Evolutionary conservation across 2,329 filamentous ascomycete species (phyloP), one percentile per base, ranked within the genome.

Genomic region (Fusarium sp.): DNA sequence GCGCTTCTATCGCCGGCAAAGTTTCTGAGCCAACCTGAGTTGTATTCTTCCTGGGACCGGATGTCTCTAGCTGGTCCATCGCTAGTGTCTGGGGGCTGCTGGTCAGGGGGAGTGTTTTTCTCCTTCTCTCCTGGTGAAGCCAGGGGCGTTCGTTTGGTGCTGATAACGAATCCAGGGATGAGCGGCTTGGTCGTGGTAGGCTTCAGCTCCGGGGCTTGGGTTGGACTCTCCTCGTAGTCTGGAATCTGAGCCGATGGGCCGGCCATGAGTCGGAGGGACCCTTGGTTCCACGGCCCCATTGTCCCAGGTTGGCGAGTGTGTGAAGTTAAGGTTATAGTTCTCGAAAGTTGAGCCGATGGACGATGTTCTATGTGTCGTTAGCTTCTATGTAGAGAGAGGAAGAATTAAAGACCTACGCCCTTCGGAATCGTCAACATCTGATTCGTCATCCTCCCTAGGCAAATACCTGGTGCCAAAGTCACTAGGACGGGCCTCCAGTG

Each of bases 91-190:
- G 13, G 31, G 25, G 31, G 20, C 11, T 14, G 10, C 18, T n/a
- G 6, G 27, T 20, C 31, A 31, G 47, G 5, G 22, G 13, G 3
- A 2, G 20, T n/a, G 10, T 29, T 16, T 13, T 52, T 20, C 16
- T 25, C 40, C 33, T 36, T 62, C 22, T 18, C 59, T 18, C 40
- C 40, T 8, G 20, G n/a, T 6, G 31, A 25, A 11, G 8, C 13
- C 33, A 54, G 3, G 14, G 33, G 18, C 22, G 45, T 31, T 16
- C 20, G 31, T 2, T 35, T 66, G 59, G 72, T 74, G 29, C 54
- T 75, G 9, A 74, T 52, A 18, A 62, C 42, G 35, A 74, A 74
- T 14, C 69, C 54, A 7, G 72, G 62, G 33, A 62, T 50, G 5
- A 70, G 14, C 16, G 69, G 59, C 9, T 20, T 42, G 11, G 29